Percentiles rank a stretch among this genome's conserved stretches.
Evolutionary conservation across 2,329 filamentous ascomycete species (phyloP).

Genomic region (Emmonsiellopsis sp.): DNA sequence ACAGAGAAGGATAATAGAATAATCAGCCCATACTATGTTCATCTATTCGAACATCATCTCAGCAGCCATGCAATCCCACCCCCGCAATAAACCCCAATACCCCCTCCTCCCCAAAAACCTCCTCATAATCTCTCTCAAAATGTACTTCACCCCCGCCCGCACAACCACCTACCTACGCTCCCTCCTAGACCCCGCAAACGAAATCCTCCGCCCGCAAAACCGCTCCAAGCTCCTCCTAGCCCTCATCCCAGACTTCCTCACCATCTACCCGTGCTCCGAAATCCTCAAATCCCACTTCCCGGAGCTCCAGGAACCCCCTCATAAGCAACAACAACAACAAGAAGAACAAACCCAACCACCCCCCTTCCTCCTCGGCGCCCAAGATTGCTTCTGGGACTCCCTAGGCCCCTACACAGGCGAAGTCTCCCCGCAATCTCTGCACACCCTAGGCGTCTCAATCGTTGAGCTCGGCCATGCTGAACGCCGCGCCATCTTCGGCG

Average conservation of each 20-base stretch:
- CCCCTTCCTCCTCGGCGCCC: conserved; percentile 59
- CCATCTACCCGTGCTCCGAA: conserved; percentile 43
- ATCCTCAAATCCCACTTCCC: conserved; percentile 25
- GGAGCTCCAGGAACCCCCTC: conserved; percentile 9
- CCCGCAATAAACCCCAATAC: conserved; percentile 14
- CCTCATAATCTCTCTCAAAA: conserved; percentile 32
- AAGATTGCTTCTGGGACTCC: conserved; percentile 64
- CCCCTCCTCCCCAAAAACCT: conserved; percentile 28
- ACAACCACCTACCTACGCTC: conserved; percentile 48
- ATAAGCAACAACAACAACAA: conserved; percentile 26
- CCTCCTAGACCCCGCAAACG: conserved; percentile 40
- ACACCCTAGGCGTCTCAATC: conserved; percentile 59
- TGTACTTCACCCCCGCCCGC: conserved; percentile 57
- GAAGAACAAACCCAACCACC: conserved; percentile 30
- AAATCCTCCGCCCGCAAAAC: conserved; percentile 33
- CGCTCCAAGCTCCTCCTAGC: conserved; percentile 58
- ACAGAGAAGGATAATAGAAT: background rate
- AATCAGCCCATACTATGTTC: too few relatives aligned
- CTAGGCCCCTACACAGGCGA: conserved; percentile 69
- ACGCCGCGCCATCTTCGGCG: conserved; percentile 60
- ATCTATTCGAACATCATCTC: background rate
- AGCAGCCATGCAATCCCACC: conserved; percentile 4
- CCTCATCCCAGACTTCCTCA: conserved; percentile 68
- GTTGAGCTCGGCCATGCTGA: conserved; percentile 79
- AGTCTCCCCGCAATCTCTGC: conserved; percentile 59